A percentile compares a stretch with the other conserved stretches of the same genome.
These are phyloP conservation scores for Fraxinus ornus DNA, from an alignment of 305 asterid species.

Conservation along the genomic window DNA sequence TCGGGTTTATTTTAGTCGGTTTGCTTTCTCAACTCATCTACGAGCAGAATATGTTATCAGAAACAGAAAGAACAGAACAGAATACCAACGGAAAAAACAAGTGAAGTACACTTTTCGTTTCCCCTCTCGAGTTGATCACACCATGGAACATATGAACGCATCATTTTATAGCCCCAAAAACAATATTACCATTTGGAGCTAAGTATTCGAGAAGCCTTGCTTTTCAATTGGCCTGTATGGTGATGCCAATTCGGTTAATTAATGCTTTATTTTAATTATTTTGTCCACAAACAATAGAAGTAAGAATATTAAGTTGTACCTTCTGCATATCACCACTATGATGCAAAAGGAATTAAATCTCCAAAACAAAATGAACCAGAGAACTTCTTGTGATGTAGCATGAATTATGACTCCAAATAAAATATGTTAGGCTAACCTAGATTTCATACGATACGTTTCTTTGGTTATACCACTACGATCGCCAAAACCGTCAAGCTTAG, in stretches of 20 bases:
- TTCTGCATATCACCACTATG: not conserved
- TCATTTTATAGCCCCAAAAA: not conserved
- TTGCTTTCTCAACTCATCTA: conserved; percentile 69
- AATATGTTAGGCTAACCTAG: conserved; percentile 52
- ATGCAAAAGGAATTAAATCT: not conserved
- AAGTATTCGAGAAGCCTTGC: conserved; percentile 4
- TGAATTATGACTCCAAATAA: conserved; percentile 78
- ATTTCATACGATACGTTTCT: conserved; percentile 55
- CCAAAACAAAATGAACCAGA: not conserved
- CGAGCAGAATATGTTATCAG: conserved; percentile 64
- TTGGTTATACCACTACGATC: conserved; percentile 52
- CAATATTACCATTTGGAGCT: conserved; percentile 3
- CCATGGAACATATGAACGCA: conserved; percentile 10
- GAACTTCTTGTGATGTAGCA: conserved; percentile 41
- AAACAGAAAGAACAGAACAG: conserved; percentile 38
- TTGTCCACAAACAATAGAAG: conserved; percentile 13
- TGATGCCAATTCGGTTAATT: not conserved
- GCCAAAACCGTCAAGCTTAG: conserved; percentile 49
- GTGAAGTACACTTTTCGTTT: conserved; percentile 13
- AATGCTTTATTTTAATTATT: conserved; percentile 1
- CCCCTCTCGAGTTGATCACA: conserved; percentile 7
- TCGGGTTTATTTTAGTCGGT: conserved; percentile 76
- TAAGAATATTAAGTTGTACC: not conserved
- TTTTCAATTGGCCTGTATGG: not conserved
- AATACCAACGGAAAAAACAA: conserved; percentile 38